Conservation (phyloP, 495 filamentous ascomycete genomes). For the Aspergillus incahuasiensis region DNA sequence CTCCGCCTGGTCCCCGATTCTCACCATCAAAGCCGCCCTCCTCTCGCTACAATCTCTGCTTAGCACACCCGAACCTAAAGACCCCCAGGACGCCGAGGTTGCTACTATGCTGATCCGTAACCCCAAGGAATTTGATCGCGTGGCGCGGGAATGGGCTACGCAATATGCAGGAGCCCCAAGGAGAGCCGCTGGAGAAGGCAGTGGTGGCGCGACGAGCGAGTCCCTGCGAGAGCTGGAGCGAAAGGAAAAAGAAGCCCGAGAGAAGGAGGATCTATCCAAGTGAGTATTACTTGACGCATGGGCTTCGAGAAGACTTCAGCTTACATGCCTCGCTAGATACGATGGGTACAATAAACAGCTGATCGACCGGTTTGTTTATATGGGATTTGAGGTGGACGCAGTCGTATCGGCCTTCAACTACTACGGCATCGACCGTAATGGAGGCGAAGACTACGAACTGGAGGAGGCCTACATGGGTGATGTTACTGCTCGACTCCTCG, state of each 20-base stretch:
- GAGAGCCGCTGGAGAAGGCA: constrained; percentile 43
- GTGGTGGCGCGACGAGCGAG: constrained; percentile 45
- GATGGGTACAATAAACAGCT: constrained; percentile 84
- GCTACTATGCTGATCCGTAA: constrained; percentile 82
- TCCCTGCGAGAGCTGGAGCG: constrained; percentile 49
- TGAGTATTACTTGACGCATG: constrained; percentile 18
- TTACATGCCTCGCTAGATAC: constrained; percentile 52
- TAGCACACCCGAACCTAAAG: constrained; percentile 89
- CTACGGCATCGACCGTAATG: constrained; percentile 73
- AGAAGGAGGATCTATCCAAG: constrained; percentile 44
- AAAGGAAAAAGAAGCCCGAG: constrained; percentile 32
- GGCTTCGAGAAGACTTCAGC: background rate
- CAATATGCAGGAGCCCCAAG: constrained; percentile 76
- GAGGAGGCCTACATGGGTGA: constrained; percentile 86
- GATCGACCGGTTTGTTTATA: constrained; percentile 81
- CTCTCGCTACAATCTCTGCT: constrained; percentile 90
- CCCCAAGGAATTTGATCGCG: constrained; percentile 72
- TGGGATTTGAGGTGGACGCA: constrained; percentile 89
- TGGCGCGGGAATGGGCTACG: constrained; percentile 87
- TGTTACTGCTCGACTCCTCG: constrained; percentile 78
- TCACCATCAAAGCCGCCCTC: constrained; percentile 93
- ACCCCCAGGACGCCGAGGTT: constrained; percentile 95
- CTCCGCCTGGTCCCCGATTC: constrained; percentile 85
- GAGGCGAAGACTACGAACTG: constrained; percentile 74
- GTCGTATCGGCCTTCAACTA: constrained; percentile 82